Evolutionary conservation across 2,329 filamentous ascomycete genomes (phyloP), one percentile per base, ranked within the genome.

Genomic region (Sclerotinia sclerotiorum): DNA sequence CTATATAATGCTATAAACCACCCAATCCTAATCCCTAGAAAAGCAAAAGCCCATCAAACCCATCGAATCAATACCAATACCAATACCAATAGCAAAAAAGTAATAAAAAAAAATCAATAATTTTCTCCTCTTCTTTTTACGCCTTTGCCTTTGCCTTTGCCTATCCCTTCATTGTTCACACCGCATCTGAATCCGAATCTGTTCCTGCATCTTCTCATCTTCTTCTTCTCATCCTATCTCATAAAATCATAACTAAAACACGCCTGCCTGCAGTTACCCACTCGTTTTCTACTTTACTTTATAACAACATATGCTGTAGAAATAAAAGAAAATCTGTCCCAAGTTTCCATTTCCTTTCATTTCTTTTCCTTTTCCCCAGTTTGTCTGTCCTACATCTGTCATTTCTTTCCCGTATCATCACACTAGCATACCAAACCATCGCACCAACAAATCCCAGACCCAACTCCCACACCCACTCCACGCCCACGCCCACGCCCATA

Each of bases 171-270:
- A 8, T 32, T 5, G 3, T 21, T 3, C 21, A 17, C 21, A n/a
- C n/a, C 35, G n/a, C 32, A 7, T 35, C 32, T 35, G 32, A 35
- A n/a, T 57, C 7, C 11, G 15, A 6, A 24, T 42, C 32, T 57
- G 19, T 17, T 42, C 24, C 55, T 42, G 35, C 15, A 10, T 51
- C 29, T 39, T 7, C 15, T 62, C 35, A 35, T 35, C 7, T 35
- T 35, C 32, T 35, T 51, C 46, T 5, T 8, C 8, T 39, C 15
- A 35, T 8, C 35, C 46, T 51, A 17, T 35, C 46, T 49, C 60
- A 13, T 49, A 49, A 62, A 62, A 51, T 51, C 46, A 27, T 51
- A 51, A 62, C 21, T n/a, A n/a, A n/a, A n/a, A 39, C 46, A 51
- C 29, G 60, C 60, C 46, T 51, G 60, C 29, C 60, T 39, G 29